A percentile compares a stretch with the other conserved stretches of the same genome.
Conservation (phyloP, 805 yeast genomes). For the Saturnispora silvae region DNA sequence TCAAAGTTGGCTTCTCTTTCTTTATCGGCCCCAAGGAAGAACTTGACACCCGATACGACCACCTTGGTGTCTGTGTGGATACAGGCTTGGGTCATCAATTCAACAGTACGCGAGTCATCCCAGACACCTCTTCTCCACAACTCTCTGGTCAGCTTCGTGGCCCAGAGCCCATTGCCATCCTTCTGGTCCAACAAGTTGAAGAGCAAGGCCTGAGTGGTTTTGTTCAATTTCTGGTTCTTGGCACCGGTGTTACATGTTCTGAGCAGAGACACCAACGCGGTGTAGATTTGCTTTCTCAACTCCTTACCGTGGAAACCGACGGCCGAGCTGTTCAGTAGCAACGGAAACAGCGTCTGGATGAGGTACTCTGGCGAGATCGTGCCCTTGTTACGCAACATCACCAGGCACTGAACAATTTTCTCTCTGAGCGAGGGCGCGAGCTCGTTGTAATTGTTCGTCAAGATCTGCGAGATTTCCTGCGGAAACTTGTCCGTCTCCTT, state of each 20-base stretch:
- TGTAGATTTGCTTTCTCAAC: conserved; percentile 72
- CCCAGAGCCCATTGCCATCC: conserved; percentile 81
- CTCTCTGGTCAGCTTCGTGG: conserved; percentile 88
- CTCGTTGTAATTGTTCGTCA: conserved; percentile 68
- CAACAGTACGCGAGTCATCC: conserved; percentile 97
- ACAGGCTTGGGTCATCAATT: conserved; percentile 93
- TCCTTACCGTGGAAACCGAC: conserved; percentile 66
- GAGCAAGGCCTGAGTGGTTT: conserved; percentile 83
- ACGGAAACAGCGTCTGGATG: conserved; percentile 82
- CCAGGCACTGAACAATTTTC: conserved; percentile 79
- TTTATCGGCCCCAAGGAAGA: conserved; percentile 90
- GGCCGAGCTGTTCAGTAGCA: conserved; percentile 41
- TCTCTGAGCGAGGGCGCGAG: conserved; percentile 81
- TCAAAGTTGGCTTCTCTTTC: conserved; percentile 80
- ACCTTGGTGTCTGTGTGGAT: conserved; percentile 80
- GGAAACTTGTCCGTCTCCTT: conserved; percentile 82
- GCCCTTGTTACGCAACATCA: conserved; percentile 82
- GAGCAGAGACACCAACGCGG: conserved; percentile 64
- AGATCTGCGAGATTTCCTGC: conserved; percentile 57
- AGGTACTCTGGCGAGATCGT: conserved; percentile 69
- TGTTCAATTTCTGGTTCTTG: conserved; percentile 79
- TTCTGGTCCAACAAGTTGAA: conserved; percentile 79
- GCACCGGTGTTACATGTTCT: conserved; percentile 82
- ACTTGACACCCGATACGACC: conserved; percentile 78
- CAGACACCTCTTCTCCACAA: conserved; percentile 96